Percentiles rank a stretch among this genome's conserved stretches.
Conservation (phyloP, 2,329 filamentous ascomycete species). For the Colletotrichum noveboracense region DNA sequence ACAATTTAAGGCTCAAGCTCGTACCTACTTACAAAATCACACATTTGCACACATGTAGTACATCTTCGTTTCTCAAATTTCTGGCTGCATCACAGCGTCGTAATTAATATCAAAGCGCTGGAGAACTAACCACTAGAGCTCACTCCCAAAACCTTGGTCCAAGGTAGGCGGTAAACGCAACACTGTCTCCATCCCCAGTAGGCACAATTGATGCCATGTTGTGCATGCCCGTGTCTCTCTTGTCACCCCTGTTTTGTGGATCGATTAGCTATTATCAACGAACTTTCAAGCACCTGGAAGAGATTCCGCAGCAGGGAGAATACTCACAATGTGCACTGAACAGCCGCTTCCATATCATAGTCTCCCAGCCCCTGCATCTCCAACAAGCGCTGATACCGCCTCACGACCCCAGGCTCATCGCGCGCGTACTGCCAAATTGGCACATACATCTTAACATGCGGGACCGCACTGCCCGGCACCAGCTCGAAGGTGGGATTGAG, state of each 20-base stretch:
- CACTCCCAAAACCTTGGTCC: background rate
- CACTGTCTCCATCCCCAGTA: background rate
- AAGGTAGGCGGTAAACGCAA: background rate
- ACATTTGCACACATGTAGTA: too few relatives aligned
- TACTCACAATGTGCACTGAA: background rate
- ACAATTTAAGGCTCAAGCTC: too few relatives aligned
- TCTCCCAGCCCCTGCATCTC: background rate
- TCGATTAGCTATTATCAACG: background rate
- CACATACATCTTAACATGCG: background rate
- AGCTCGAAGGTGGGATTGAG: background rate
- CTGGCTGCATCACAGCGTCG: background rate
- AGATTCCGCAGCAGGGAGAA: background rate
- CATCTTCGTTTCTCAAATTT: accelerated
- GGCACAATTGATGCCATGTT: background rate
- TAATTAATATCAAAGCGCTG: too few relatives aligned
- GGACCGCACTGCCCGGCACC: background rate
- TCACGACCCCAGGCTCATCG: background rate
- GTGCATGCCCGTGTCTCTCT: background rate
- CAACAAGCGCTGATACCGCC: background rate
- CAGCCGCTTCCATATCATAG: background rate
- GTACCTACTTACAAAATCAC: too few relatives aligned
- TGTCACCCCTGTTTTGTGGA: background rate
- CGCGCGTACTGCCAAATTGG: background rate
- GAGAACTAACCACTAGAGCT: background rate
- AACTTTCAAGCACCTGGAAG: background rate